phyloP scores from a whole-genome alignment of 495 filamentous ascomycete species.

The Penicillium cosmopolitanum region DNA sequence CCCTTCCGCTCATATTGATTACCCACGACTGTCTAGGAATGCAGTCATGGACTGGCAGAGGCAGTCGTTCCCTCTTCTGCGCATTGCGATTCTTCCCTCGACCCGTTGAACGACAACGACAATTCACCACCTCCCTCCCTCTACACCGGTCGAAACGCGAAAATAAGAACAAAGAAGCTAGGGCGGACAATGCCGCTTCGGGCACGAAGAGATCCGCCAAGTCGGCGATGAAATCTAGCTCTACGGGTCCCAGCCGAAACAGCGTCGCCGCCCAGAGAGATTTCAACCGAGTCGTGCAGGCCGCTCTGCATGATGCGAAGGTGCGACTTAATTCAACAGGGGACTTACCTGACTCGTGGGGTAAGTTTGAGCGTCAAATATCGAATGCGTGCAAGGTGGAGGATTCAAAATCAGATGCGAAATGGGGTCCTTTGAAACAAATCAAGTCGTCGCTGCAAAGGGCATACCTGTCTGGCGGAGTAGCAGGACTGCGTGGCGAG shows the following conservation, averaged over 20 bases:
- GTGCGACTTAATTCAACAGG: conserved; percentile 16
- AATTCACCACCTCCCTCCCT: conserved; percentile 38
- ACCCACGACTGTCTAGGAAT: conserved; percentile 26
- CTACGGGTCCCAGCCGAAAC: conserved; percentile 13
- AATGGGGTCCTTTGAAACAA: conserved; percentile 27
- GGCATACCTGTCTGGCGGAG: conserved; percentile 55
- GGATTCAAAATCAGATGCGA: conserved; percentile 15
- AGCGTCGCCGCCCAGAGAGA: conserved; percentile 25
- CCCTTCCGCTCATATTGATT: too few species aligned
- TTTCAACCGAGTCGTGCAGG: conserved; percentile 34
- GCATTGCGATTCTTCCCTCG: conserved; percentile 31
- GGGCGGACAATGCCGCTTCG: neutral
- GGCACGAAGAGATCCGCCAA: neutral
- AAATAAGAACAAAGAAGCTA: conserved; percentile 12
- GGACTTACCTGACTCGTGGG: conserved; percentile 29
- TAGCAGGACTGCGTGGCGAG: conserved; percentile 53
- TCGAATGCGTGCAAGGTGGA: conserved; percentile 38
- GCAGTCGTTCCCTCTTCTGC: conserved; percentile 42
- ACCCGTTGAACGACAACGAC: conserved; percentile 30
- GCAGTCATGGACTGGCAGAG: conserved; percentile 44
- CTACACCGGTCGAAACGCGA: conserved; percentile 32
- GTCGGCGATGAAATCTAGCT: conserved; percentile 3
- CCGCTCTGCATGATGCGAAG: conserved; percentile 32
- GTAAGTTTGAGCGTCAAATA: conserved; percentile 41
- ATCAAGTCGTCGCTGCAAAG: conserved; percentile 50